Conservation (phyloP, 2,329 filamentous ascomycete genomes). For the Fusarium nygamai region DNA sequence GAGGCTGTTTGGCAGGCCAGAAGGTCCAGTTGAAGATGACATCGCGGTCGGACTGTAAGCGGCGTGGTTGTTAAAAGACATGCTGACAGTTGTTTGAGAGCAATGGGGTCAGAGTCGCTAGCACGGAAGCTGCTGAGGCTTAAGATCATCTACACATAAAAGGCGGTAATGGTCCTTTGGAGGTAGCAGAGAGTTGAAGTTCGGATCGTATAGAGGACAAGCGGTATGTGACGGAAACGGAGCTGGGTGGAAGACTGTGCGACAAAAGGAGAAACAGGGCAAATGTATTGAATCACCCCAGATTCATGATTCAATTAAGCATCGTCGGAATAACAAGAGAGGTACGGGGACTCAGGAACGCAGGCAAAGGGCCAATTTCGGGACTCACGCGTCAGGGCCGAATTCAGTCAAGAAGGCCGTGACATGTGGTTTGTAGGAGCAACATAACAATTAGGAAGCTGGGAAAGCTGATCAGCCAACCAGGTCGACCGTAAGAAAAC, state of each 20-base stretch:
- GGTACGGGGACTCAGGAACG: slow-evolving; percentile 18
- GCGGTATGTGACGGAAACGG: slow-evolving; percentile 16
- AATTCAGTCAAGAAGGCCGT: slow-evolving; percentile 37
- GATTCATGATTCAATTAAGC: slow-evolving; percentile 36
- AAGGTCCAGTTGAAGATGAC: slow-evolving; percentile 46
- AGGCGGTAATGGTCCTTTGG: slow-evolving; percentile 13
- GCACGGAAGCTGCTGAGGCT: background rate
- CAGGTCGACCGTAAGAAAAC: slow-evolving; percentile 10
- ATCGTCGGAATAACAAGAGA: slow-evolving; percentile 11
- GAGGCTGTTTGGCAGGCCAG: slow-evolving; percentile 60
- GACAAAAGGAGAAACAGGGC: slow-evolving; percentile 16
- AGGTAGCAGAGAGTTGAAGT: background rate
- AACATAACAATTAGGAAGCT: slow-evolving; percentile 22
- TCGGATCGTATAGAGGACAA: slow-evolving; percentile 12
- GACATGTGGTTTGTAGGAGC: slow-evolving; percentile 40
- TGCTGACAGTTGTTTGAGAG: slow-evolving; percentile 38
- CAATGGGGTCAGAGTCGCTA: slow-evolving; percentile 5
- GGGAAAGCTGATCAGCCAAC: slow-evolving; percentile 29
- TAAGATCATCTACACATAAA: slow-evolving; percentile 27
- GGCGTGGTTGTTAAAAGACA: slow-evolving; percentile 57
- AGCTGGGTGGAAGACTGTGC: slow-evolving; percentile 1
- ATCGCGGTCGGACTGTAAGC: slow-evolving; percentile 56
- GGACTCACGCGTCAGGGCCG: slow-evolving; percentile 41
- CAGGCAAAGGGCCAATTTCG: slow-evolving; percentile 26
- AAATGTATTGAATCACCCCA: slow-evolving; percentile 33